phyloP scores from a whole-genome alignment of 129 eudicot genomes.

The Flaveria brownii region DNA sequence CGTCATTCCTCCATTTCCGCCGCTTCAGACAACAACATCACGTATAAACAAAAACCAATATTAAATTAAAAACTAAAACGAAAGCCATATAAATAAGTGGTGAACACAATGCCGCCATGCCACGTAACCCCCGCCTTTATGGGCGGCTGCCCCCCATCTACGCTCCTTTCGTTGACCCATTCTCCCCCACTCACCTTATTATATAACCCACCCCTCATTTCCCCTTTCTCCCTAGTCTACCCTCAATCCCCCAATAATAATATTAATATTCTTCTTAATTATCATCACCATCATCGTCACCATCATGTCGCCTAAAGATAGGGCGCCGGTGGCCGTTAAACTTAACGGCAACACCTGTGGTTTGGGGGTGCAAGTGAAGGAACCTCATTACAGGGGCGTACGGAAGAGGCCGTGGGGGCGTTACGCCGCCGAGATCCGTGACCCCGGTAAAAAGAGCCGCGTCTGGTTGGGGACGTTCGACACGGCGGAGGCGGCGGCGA shows the following conservation, averaged over 20 bases:
- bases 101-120: conserved; percentile 43
- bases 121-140: conserved; percentile 45
- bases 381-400: conserved; percentile 41
- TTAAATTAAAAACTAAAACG: not conserved
- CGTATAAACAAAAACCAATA: not conserved
- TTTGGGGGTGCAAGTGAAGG: conserved; percentile 14
- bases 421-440: conserved; percentile 49
- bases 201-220: conserved; percentile 25
- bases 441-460: conserved; percentile 42
- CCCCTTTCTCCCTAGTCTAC: conserved; percentile 30
- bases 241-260: conserved; percentile 10
- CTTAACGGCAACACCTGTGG: conserved; percentile 11
- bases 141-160: conserved; percentile 47
- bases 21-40: conserved; percentile 26
- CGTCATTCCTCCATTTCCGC: conserved; percentile 10
- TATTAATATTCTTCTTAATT: no score
- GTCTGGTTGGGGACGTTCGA: conserved; percentile 48
- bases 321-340: conserved; percentile 13
- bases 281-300: not conserved
- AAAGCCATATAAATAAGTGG: not conserved
- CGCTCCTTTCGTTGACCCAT: conserved; percentile 40
- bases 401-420: conserved; percentile 47
- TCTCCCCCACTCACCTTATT: conserved; percentile 24
- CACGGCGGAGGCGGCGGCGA: conserved; percentile 46
- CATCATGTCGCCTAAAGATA: conserved; percentile 34